Conservation (phyloP, 176 grass and related monocot species). For the Saccharum spontaneum region DNA sequence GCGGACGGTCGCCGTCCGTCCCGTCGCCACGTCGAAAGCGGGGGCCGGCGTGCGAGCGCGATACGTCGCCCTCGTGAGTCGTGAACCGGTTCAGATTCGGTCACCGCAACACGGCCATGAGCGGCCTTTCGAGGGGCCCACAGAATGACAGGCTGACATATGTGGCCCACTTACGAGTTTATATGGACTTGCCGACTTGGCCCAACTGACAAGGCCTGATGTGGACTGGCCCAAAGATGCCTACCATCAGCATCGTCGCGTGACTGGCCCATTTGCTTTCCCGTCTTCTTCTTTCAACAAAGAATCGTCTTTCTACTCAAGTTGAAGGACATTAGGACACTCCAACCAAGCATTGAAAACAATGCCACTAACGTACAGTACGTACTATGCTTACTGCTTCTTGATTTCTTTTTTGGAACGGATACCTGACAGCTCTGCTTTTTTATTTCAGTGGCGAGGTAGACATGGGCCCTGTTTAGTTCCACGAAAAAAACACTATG, state of each 20-base stretch:
- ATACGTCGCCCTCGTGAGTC: neutral
- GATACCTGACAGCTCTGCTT: too few species aligned
- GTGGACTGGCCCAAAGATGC: neutral
- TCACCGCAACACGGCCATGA: neutral
- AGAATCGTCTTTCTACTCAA: neutral
- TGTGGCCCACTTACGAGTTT: neutral
- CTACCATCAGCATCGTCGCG: neutral
- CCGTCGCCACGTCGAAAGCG: slow-evolving; percentile 28
- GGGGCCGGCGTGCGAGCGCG: neutral
- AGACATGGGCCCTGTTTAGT: too few species aligned
- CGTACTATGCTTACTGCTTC: too few species aligned
- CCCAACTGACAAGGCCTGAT: neutral
- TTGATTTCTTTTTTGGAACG: too few species aligned
- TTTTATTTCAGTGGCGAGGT: too few species aligned
- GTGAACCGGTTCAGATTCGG: slow-evolving; percentile 12
- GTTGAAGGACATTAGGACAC: neutral
- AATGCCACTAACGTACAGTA: neutral
- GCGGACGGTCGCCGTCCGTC: slow-evolving; percentile 24
- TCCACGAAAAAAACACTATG: too few species aligned
- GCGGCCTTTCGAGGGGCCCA: neutral
- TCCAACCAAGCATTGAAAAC: neutral
- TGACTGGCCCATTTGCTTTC: neutral
- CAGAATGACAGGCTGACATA: neutral
- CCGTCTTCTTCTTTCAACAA: neutral
- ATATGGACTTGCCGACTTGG: neutral